Evolutionary conservation across 306 rosid genomes (phyloP), one percentile per base, ranked within the genome.

Genomic region (Arachis stenosperma): DNA sequence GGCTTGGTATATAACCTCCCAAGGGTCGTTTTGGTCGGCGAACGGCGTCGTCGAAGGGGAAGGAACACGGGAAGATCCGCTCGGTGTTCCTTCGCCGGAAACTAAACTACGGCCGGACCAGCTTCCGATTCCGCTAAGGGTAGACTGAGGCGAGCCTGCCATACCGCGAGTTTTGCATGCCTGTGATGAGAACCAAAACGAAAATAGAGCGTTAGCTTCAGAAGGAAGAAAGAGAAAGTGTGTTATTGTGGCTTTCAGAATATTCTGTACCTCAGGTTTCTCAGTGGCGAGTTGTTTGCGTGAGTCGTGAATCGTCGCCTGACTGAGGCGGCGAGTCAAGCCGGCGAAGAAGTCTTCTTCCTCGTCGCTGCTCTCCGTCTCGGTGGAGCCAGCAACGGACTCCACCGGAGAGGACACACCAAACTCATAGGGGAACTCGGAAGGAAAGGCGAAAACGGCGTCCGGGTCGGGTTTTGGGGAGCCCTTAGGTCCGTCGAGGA

Each of bases 81-180:
- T 87, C 2, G 98, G 96, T 69, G 90, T 92, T 14, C 90, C 93
- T 7, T 92, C 86, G 30, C 89, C 82, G 1, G 87, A 85, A 15
- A 73, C 51, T 6, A 42, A 65, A 5, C 90, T 84, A 0, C 86
- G 74, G 37, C 77, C 80, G 0, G 95, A 85, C 89, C 95, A 87
- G 86, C 88, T 74, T 1, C 93, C 97, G 65, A 87, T 66, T 67
- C 98, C 96, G 42, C 84, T 74, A 33, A 90, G 79, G 8, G 81
- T 89, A 5, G 98, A 93, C 87, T 90, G 92, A 3, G 97, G 97
- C 2, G 98, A 93, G 7, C 87, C 82, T 11, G 91, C 76, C n/a
- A 69, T 1, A 3, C 30, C 89, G 76, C 79, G 64, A 51, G 70
- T 6, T 43, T 82, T 78, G 2, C 13, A 12, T 5, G 3, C 54